A percentile compares a stretch with the other conserved stretches of the same genome.
Conservation (phyloP, 371 early-diverging fungal species). For the Umbelopsis sp. region DNA sequence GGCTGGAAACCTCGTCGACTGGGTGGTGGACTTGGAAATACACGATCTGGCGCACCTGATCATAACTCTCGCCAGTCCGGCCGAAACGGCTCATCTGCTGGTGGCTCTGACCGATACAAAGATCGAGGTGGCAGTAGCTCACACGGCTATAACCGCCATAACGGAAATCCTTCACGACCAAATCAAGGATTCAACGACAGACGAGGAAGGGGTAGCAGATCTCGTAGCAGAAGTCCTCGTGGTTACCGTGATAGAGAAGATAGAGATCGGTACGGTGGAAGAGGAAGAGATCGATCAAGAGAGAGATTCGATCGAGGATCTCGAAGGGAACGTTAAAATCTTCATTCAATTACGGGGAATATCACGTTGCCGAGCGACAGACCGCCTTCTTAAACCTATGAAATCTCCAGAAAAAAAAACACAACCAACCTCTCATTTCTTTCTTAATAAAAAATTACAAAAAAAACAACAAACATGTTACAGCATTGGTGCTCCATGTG, state of each 20-base stretch:
- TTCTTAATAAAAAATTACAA: background rate
- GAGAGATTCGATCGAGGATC: constrained; percentile 40
- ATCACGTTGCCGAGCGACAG: too few relatives aligned
- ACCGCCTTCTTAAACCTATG: too few relatives aligned
- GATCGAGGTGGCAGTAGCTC: constrained; percentile 34
- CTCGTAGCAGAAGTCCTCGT: constrained; percentile 46
- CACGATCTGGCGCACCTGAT: constrained; percentile 69
- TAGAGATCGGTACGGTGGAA: constrained; percentile 45
- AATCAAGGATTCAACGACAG: constrained; percentile 42
- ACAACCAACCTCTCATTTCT: background rate
- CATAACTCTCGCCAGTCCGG: constrained; percentile 55
- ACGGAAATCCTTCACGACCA: constrained; percentile 31
- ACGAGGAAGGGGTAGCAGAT: constrained; percentile 41
- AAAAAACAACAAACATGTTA: background rate
- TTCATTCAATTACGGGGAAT: constrained; percentile 37
- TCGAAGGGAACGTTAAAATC: constrained; percentile 64
- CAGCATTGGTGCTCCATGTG: background rate
- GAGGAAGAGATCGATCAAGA: constrained; percentile 56
- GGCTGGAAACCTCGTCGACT: constrained; percentile 93
- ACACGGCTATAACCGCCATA: constrained; percentile 32
- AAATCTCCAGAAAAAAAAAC: background rate
- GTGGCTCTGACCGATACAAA: constrained; percentile 26
- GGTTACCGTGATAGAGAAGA: constrained; percentile 42
- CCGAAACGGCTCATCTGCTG: constrained; percentile 39
- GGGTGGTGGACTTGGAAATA: constrained; percentile 92